Conservation (phyloP, 345 rosid species). For the Salix caprea region DNA sequence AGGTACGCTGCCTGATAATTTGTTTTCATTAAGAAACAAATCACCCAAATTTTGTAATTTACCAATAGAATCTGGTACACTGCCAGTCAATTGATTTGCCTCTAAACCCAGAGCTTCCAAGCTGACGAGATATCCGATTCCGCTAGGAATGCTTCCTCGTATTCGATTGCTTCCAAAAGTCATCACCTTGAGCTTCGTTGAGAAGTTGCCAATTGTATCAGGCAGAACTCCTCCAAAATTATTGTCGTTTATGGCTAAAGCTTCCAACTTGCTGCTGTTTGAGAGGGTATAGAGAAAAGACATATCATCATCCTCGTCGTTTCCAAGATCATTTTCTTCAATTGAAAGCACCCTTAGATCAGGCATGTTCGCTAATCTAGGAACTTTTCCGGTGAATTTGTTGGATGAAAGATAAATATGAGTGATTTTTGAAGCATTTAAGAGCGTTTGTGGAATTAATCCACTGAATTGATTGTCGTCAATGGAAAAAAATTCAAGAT, state of each 20-base stretch:
- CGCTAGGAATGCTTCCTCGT: constrained; percentile 9
- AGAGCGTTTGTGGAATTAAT: constrained; percentile 17
- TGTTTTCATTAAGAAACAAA: background rate
- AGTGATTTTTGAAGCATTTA: constrained; percentile 20
- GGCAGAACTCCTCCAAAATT: constrained; percentile 17
- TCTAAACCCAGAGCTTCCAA: background rate
- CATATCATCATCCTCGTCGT: background rate
- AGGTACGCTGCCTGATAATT: constrained; percentile 12
- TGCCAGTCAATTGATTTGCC: constrained; percentile 6
- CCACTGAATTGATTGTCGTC: constrained; percentile 8
- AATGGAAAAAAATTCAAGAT: background rate
- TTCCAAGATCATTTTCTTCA: constrained; percentile 8
- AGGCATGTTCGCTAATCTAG: constrained; percentile 6
- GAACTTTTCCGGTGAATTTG: constrained; percentile 14
- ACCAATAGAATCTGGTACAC: background rate
- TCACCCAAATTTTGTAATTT: background rate
- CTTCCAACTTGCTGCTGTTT: background rate
- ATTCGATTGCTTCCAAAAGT: background rate
- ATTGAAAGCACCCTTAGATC: constrained; percentile 1
- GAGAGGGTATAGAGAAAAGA: constrained; percentile 1
- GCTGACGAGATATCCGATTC: constrained; percentile 5
- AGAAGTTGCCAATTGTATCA: constrained; percentile 10
- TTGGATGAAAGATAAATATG: background rate
- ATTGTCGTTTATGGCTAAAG: background rate
- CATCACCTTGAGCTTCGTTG: background rate